Evolutionary conservation across 2,329 filamentous ascomycete genomes (phyloP).

Genomic region (Trichophyton equinum): DNA sequence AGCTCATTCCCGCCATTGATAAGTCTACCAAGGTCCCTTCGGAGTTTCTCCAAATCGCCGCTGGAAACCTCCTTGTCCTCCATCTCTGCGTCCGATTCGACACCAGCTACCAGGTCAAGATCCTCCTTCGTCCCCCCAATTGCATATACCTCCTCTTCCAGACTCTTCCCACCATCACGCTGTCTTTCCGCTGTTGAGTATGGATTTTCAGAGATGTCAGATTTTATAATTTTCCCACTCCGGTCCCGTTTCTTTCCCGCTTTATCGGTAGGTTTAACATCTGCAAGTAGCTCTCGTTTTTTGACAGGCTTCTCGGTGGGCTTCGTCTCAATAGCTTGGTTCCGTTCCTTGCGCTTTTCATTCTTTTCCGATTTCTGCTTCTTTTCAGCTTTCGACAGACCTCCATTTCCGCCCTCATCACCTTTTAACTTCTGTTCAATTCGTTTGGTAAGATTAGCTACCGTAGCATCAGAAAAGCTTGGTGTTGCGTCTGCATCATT

Average conservation of each 20-base stretch:
- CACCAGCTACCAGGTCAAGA: conserved; percentile 33
- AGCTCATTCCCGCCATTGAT: conserved; percentile 21
- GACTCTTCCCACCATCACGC: conserved; percentile 14
- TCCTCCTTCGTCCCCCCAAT: conserved; percentile 41
- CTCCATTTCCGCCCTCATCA: conserved; percentile 10
- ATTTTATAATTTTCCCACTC: conserved; percentile 33
- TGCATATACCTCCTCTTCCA: conserved; percentile 34
- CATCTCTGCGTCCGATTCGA: conserved; percentile 36
- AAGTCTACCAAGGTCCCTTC: conserved; percentile 26
- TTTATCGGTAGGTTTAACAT: conserved; percentile 7
- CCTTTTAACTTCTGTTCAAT: conserved; percentile 30
- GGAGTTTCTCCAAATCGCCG: conserved; percentile 25
- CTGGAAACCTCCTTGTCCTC: conserved; percentile 24
- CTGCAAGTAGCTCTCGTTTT: conserved; percentile 10
- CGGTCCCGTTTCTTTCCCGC: conserved; percentile 36
- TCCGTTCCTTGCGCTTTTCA: conserved; percentile 8
- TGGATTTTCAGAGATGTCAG: conserved; percentile 20
- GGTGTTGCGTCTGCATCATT: conserved; percentile 19
- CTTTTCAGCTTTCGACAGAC: conserved; percentile 19
- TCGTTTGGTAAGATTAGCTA: conserved; percentile 31
- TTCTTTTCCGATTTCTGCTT: conserved; percentile 12
- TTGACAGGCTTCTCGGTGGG: conserved; percentile 13
- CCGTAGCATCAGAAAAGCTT: conserved; percentile 27
- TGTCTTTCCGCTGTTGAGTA: conserved; percentile 9
- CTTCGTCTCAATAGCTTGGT: neutral